Evolutionary conservation across 805 yeast species (phyloP).

Genomic region (Barnettozyma californica): DNA sequence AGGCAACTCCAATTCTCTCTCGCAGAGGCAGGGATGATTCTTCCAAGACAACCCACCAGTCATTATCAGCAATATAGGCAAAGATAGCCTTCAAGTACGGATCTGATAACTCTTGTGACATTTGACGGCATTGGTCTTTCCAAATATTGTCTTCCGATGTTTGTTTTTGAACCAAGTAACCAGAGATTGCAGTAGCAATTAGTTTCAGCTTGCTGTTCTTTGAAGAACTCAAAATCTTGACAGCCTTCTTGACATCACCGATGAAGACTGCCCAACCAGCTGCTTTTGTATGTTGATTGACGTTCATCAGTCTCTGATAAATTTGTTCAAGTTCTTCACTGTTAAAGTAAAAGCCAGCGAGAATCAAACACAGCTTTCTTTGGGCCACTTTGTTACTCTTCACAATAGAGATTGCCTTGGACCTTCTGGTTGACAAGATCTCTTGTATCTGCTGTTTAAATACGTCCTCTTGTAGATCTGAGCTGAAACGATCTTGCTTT

Average conservation of each 20-base stretch:
- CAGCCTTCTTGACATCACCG: slow-evolving; percentile 79
- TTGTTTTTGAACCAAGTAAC: slow-evolving; percentile 65
- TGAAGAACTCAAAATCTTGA: slow-evolving; percentile 70
- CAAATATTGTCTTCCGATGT: slow-evolving; percentile 48
- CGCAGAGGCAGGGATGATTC: slow-evolving; percentile 83
- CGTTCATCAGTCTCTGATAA: slow-evolving; percentile 46
- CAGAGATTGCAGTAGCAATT: slow-evolving; percentile 93
- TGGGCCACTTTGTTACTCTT: slow-evolving; percentile 53
- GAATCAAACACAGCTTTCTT: slow-evolving; percentile 72
- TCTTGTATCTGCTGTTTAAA: slow-evolving; percentile 28
- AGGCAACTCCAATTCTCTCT: slow-evolving; percentile 87
- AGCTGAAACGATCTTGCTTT: slow-evolving; percentile 42
- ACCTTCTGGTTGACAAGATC: slow-evolving; percentile 27
- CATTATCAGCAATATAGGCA: slow-evolving; percentile 89
- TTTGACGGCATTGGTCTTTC: slow-evolving; percentile 86
- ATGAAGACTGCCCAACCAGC: slow-evolving; percentile 98
- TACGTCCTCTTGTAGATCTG: slow-evolving; percentile 14
- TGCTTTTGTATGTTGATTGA: slow-evolving; percentile 75
- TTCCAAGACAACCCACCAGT: slow-evolving; percentile 94
- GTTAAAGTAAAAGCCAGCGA: slow-evolving; percentile 88
- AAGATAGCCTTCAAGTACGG: slow-evolving; percentile 90
- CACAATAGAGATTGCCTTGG: slow-evolving; percentile 26
- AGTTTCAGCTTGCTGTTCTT: slow-evolving; percentile 64
- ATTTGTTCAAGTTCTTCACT: slow-evolving; percentile 69
- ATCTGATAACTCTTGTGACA: slow-evolving; percentile 83